These are phyloP conservation scores for Musa itinerans DNA, from an alignment of 176 grass and related monocot genomes.

Conservation along the genomic window DNA sequence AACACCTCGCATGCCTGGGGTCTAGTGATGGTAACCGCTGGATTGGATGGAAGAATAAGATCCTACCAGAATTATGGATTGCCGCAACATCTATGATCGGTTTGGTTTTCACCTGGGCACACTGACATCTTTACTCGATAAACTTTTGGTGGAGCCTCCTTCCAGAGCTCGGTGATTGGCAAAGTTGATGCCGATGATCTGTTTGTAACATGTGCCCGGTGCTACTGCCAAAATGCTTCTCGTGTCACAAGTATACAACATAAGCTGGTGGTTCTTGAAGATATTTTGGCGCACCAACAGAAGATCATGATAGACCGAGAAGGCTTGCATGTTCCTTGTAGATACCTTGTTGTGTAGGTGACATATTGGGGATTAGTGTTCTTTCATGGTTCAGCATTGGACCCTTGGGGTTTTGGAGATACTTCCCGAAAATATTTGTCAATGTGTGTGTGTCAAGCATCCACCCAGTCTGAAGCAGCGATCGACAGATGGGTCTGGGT, in stretches of 20 bases:
- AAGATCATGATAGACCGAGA: slow-evolving; percentile 7
- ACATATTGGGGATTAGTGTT: slow-evolving; percentile 3
- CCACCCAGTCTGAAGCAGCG: not conserved
- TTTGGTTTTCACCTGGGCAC: slow-evolving; percentile 13
- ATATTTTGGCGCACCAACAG: slow-evolving; percentile 17
- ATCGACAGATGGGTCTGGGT: slow-evolving; percentile 7
- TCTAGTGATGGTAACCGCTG: slow-evolving; percentile 78
- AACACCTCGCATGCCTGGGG: slow-evolving; percentile 66
- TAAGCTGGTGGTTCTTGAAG: slow-evolving; percentile 30
- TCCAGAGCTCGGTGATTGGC: slow-evolving; percentile 20
- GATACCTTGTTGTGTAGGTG: slow-evolving; percentile 15
- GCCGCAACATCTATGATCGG: slow-evolving; percentile 53
- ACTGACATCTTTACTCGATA: slow-evolving; percentile 15
- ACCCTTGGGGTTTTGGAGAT: slow-evolving; percentile 23
- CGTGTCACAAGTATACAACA: slow-evolving; percentile 37
- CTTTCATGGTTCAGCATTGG: slow-evolving; percentile 13
- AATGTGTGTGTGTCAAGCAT: not conserved
- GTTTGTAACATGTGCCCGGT: slow-evolving; percentile 38
- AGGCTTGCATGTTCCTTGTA: slow-evolving; percentile 9
- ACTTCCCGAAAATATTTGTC: not conserved
- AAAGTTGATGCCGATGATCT: slow-evolving; percentile 12
- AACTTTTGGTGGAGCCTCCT: not conserved
- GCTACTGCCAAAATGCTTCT: slow-evolving; percentile 26
- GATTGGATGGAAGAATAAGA: slow-evolving; percentile 82
- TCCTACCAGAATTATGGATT: slow-evolving; percentile 93